Conservation (phyloP, 345 rosid species). For the Lepidium sativum region DNA sequence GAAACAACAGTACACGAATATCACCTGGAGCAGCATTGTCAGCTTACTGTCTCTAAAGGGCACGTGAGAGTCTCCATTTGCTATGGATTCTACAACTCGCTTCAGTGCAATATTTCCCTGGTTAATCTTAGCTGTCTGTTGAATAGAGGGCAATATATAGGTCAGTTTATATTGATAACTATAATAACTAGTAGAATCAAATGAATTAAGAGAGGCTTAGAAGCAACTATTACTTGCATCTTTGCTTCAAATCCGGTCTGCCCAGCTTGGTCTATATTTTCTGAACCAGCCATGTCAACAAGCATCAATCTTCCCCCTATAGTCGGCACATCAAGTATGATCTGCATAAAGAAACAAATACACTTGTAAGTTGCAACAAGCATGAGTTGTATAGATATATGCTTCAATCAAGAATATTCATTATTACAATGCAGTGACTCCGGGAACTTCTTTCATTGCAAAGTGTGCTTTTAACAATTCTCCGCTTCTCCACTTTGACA, state of each 20-base stretch:
- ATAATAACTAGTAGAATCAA: not conserved
- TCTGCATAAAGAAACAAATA: constrained; percentile 32
- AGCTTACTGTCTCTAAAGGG: constrained; percentile 97
- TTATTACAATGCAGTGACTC: constrained; percentile 68
- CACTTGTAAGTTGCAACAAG: not conserved
- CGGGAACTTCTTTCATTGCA: constrained; percentile 93
- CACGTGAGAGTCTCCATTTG: constrained; percentile 97
- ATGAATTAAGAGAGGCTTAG: not conserved
- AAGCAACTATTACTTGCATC: constrained; percentile 60
- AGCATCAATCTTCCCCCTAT: constrained; percentile 97
- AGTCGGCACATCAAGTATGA: constrained; percentile 90
- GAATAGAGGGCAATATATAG: constrained; percentile 5
- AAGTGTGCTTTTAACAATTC: constrained; percentile 86
- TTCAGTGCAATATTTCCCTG: constrained; percentile 92
- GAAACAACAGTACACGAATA: not conserved
- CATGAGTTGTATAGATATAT: not conserved
- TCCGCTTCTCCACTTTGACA: constrained; percentile 89
- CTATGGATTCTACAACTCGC: constrained; percentile 96
- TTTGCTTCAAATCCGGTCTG: constrained; percentile 90
- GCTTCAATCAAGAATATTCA: not conserved
- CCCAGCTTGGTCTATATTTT: constrained; percentile 96
- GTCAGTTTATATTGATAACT: not conserved
- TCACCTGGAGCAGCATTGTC: constrained; percentile 92
- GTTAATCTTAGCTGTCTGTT: constrained; percentile 93
- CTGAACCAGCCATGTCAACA: constrained; percentile 99